Evolutionary conservation across 495 filamentous ascomycete genomes (phyloP).

Genomic region (Aspergillus asperescens): DNA sequence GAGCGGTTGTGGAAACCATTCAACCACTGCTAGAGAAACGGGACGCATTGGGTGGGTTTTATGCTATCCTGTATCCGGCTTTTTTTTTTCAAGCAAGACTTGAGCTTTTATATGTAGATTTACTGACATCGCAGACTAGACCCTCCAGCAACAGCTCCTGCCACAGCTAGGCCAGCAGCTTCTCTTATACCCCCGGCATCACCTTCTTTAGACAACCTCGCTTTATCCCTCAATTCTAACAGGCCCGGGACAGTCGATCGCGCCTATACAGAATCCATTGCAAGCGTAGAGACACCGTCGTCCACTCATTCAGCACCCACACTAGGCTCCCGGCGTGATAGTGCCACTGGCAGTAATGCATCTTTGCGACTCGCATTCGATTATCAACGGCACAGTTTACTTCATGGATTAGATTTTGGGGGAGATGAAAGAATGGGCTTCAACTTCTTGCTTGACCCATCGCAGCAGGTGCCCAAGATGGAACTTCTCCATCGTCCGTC

Average conservation of each 20-base stretch:
- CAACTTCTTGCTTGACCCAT: slow-evolving; percentile 59
- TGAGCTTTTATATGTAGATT: not conserved
- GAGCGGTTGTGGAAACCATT: slow-evolving; percentile 55
- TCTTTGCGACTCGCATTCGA: slow-evolving; percentile 36
- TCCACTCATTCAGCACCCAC: slow-evolving; percentile 33
- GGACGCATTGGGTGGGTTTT: slow-evolving; percentile 25
- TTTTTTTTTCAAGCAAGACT: not conserved
- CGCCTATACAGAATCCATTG: slow-evolving; percentile 30
- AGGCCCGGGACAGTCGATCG: slow-evolving; percentile 18
- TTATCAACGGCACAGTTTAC: slow-evolving; percentile 50
- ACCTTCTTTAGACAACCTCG: slow-evolving; percentile 24
- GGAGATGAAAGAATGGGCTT: slow-evolving; percentile 58
- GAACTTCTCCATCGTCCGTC: slow-evolving; percentile 33
- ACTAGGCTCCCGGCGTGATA: slow-evolving; percentile 25
- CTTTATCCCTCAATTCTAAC: slow-evolving; percentile 18
- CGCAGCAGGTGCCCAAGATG: slow-evolving; percentile 40
- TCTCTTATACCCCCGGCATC: slow-evolving; percentile 23
- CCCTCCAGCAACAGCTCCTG: slow-evolving; percentile 4
- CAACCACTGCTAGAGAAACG: slow-evolving; percentile 51
- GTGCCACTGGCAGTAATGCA: slow-evolving; percentile 19
- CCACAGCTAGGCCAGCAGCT: slow-evolving; percentile 16
- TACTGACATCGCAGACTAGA: slow-evolving; percentile 5
- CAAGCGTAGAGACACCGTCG: slow-evolving; percentile 33
- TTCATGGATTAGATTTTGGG: slow-evolving; percentile 54
- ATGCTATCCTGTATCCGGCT: not conserved